Evolutionary conservation across 2,329 filamentous ascomycete species (phyloP), one percentile per base, ranked within the genome.

Genomic region (Penicillium expansum): DNA sequence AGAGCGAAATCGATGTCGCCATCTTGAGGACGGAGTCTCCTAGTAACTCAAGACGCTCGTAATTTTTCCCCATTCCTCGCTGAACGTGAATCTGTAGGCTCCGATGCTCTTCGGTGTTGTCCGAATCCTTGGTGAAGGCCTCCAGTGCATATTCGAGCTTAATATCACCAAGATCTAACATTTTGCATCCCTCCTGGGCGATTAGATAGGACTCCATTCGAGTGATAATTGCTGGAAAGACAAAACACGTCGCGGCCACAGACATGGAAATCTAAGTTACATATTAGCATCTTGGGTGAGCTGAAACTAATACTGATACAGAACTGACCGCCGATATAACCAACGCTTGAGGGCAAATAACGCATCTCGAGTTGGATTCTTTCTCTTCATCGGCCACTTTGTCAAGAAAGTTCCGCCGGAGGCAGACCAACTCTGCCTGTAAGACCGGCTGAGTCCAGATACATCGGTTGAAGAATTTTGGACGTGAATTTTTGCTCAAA

Each of bases 1-100:
- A 97, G 0, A 96, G 80, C 0, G 92, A 87, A 52, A 99, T 92
- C 0, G 92, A 93, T 0, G 93, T 97, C 11, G 90, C 91, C 87
- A 97, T 93, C 75, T 99, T 99, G 57, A 99, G 80, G 67, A 97
- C 96, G 33, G 88, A 90, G 71, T 99, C 94, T 0, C 94, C 94
- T 2, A 97, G 81, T 58, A 97, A 96, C 68, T 99, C 94, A 0
- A 97, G 81, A 13, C 94, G 85, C 72, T 99, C 94, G 67, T 99
- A 99, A 65, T 97, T 97, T 38, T 87, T 88, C 1, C 92, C 91
- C 91, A 96, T 96, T 3, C 92, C 92, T 47, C 83, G 79, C 65
- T 92, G 89, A 45, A 92, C 86, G 63, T 92, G 90, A 51, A 91
- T 75, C 38, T 89, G 84, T 55, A 88, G 81, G 33, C 82, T 78